Base-by-base conservation (phyloP, 495 filamentous ascomycete species). In the Neurospora sp. region DNA sequence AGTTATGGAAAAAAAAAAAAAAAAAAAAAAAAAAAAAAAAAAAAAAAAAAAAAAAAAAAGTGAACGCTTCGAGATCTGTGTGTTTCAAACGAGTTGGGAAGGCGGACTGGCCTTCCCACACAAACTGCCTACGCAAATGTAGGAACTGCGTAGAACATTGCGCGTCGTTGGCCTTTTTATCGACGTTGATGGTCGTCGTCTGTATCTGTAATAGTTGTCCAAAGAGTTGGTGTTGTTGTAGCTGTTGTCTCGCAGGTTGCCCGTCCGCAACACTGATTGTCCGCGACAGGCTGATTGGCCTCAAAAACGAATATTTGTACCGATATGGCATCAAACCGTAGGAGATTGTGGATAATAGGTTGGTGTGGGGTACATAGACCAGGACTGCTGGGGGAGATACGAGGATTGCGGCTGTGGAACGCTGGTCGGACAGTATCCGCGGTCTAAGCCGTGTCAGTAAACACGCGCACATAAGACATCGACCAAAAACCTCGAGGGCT, bases 321-420 rank as follows among this genome's bases (percentile, higher is more conserved):
- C 28, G 54, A 66, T 19, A 34, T 31, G 28, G 54, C 54, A 31
- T 70, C 73, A 74, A 19, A 72, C 70, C 21, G 69, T 39, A 11
- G 71, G 73, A 19, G 75, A 75, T 38, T 73, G 73, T 19, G 72
- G 74, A 40, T 77, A 77, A 7, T 71, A 37, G 39, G 42, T 39
- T 9, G 73, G 42, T 19, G 73, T 40, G 15, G 73, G 73, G 48
- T 77, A 77, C 73, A 77, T 77, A 6, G 43, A 54, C 73, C 73
- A 75, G 17, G 75, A 75, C 39, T 77, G 74, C 73, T 77, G 76
- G 48, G 54, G 73, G 19, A 76, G 71, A 42, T 76, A 76, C 36
- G 72, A 45, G 31, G 73, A 71, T n/a, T 69, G 71, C 3, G 40
- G 39, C 21, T 74, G 74, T 40, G 73, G 71, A 17, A 75, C 43